Evolutionary conservation across 345 rosid genomes (phyloP).

Genomic region (Kernera saxatilis): DNA sequence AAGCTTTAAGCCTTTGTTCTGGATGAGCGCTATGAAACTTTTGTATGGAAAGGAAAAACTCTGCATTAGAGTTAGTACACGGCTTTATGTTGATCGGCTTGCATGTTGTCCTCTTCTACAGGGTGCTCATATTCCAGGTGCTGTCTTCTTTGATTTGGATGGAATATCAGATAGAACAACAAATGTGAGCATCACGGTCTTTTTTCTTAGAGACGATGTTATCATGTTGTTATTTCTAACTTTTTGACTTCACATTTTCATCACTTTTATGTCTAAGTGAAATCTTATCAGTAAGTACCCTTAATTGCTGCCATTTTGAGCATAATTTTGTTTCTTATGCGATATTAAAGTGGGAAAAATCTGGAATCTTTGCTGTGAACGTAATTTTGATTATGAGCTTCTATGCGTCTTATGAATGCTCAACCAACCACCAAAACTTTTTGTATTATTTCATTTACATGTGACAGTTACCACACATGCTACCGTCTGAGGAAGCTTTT

Average conservation of each 20-base stretch:
- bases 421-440: not conserved
- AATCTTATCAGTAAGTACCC: not conserved
- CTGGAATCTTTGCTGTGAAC: not conserved
- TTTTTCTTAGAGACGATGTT: not conserved
- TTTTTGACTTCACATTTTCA: not conserved
- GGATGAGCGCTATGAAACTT: not conserved
- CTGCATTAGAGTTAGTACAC: not conserved
- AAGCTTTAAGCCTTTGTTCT: conserved; percentile 3
- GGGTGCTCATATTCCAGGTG: conserved; percentile 96
- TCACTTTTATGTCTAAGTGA: not conserved
- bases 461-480: conserved; percentile 95
- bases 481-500: conserved; percentile 95
- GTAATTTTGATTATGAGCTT: not conserved
- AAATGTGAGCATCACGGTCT: conserved; percentile 40
- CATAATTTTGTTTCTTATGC: not conserved
- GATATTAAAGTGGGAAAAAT: not conserved
- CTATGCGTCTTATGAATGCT: not conserved
- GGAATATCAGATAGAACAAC: conserved; percentile 67
- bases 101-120: conserved; percentile 30
- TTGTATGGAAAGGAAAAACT: not conserved
- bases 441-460: not conserved
- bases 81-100: conserved; percentile 2
- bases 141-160: conserved; percentile 91
- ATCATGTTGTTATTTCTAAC: not conserved
- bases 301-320: not conserved